These are phyloP conservation scores for Nannochloris sp. DNA, from an alignment of 139 green algal species.

Conservation along the genomic window DNA sequence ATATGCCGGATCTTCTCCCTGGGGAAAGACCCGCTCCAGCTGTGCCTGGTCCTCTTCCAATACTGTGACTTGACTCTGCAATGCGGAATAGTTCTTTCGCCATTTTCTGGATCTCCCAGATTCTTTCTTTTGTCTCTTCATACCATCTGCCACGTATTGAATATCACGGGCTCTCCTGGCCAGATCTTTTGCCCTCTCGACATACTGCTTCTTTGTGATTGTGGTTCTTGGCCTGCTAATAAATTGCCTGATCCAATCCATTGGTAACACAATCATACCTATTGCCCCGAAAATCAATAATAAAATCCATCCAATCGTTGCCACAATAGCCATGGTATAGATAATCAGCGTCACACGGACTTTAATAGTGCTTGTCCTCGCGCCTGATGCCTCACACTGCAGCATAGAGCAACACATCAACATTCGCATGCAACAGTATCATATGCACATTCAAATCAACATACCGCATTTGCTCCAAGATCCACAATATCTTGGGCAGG, in stretches of 20 bases:
- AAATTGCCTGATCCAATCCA: conserved; percentile 81
- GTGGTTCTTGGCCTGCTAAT: conserved; percentile 49
- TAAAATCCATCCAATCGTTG: conserved; percentile 82
- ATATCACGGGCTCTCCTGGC: conserved; percentile 63
- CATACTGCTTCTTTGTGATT: conserved; percentile 84
- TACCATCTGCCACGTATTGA: conserved; percentile 31
- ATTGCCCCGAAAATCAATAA: conserved; percentile 93
- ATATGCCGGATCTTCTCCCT: conserved; percentile 74
- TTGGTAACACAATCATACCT: conserved; percentile 71
- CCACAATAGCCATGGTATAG: conserved; percentile 83
- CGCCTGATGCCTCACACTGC: not conserved
- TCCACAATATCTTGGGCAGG: not conserved
- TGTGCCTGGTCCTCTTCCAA: conserved; percentile 83
- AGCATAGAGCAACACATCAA: not conserved
- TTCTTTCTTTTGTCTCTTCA: conserved; percentile 59
- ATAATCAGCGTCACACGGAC: conserved; percentile 65
- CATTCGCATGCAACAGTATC: no score
- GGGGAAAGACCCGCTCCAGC: conserved; percentile 78
- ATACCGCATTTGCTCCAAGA: not conserved
- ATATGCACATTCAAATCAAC: not conserved
- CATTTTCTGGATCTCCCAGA: conserved; percentile 52
- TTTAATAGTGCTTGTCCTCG: conserved; percentile 41
- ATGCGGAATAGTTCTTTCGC: conserved; percentile 52
- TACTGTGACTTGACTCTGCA: conserved; percentile 67
- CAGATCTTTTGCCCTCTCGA: conserved; percentile 61